phyloP scores from a whole-genome alignment of 1,139 yeast species.

The Suhomyces ambrosiae region DNA sequence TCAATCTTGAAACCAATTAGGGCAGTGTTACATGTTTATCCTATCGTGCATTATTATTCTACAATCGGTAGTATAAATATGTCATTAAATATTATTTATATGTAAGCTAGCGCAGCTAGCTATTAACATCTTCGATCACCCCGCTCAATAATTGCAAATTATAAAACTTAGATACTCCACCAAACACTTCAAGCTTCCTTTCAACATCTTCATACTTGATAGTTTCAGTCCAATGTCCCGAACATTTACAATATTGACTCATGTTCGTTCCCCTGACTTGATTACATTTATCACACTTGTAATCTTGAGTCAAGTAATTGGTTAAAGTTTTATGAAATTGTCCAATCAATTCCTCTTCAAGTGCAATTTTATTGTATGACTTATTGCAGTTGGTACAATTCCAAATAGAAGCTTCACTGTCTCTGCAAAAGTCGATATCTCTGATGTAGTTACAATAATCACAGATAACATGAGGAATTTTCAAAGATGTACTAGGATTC shows the following conservation, averaged over 20 bases:
- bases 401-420: constrained; percentile 56
- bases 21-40: too few relatives aligned
- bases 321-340: constrained; percentile 59
- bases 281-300: constrained; percentile 76
- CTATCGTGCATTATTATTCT: too few relatives aligned
- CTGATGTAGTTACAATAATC: constrained; percentile 73
- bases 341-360: constrained; percentile 79
- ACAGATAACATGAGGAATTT: constrained; percentile 71
- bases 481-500: constrained; percentile 74
- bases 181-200: constrained; percentile 50
- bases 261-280: constrained; percentile 68
- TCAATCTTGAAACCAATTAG: too few relatives aligned
- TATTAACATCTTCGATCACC: constrained; percentile 35
- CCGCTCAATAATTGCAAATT: constrained; percentile 62
- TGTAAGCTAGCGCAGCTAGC: not conserved
- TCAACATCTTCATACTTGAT: constrained; percentile 48
- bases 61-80: not conserved
- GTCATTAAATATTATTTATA: too few relatives aligned
- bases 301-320: constrained; percentile 76
- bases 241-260: constrained; percentile 79
- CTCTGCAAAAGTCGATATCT: constrained; percentile 83
- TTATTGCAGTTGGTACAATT: constrained; percentile 69
- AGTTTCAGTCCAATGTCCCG: constrained; percentile 81
- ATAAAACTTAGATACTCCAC: constrained; percentile 61
- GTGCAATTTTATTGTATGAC: constrained; percentile 62